Conservation (phyloP, 805 yeast genomes). For the Candida schatavii region DNA sequence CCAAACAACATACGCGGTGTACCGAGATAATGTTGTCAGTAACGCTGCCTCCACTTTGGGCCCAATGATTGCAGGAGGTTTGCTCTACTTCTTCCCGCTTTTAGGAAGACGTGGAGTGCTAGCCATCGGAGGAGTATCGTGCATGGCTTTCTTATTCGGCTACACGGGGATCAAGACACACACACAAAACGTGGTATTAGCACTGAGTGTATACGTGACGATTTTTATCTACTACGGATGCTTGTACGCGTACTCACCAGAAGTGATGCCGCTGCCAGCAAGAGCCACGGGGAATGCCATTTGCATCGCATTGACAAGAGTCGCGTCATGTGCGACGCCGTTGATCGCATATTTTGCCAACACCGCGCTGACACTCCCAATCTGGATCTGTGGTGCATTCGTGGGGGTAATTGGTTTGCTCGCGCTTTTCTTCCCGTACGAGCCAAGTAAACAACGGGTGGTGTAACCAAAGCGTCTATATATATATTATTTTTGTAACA, state of each 20-base stretch:
- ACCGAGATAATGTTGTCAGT: conserved; percentile 48
- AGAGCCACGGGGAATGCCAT: conserved; percentile 37
- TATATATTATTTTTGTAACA: too few species aligned
- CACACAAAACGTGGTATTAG: conserved; percentile 41
- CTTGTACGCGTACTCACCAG: conserved; percentile 35
- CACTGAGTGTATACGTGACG: conserved; percentile 43
- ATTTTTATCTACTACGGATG: conserved; percentile 35
- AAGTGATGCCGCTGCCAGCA: conserved; percentile 33
- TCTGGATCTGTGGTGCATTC: conserved; percentile 36
- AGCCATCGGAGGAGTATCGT: conserved; percentile 48
- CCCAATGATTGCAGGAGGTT: conserved; percentile 49
- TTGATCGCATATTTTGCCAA: conserved; percentile 31
- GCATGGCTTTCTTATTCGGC: conserved; percentile 60
- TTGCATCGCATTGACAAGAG: conserved; percentile 28
- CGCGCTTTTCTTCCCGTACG: conserved; percentile 33
- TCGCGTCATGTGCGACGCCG: conserved; percentile 30
- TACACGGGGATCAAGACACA: conserved; percentile 57
- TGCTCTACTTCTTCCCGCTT: conserved; percentile 21
- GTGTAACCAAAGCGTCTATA: too few species aligned
- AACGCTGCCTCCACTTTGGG: conserved; percentile 50
- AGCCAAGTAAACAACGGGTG: conserved; percentile 29
- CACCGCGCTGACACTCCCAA: conserved; percentile 27
- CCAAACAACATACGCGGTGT: conserved; percentile 33
- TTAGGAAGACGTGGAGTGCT: conserved; percentile 59
- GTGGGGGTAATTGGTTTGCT: conserved; percentile 30